Evolutionary conservation across 1,139 yeast genomes (phyloP).

Genomic region (Protomyces inouyei): DNA sequence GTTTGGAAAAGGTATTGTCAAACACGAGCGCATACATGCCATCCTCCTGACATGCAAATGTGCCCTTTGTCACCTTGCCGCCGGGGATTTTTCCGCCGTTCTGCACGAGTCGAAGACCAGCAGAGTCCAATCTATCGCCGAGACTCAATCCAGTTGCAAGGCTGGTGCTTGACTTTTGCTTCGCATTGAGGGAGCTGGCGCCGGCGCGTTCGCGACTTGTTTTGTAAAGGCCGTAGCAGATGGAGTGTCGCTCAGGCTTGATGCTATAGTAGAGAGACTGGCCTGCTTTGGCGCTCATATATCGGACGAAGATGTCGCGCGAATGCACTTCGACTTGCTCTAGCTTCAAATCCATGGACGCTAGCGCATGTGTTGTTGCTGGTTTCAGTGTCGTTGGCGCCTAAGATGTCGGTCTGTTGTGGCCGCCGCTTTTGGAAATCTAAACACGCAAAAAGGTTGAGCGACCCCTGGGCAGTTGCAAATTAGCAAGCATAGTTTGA

Average conservation of each 20-base stretch:
- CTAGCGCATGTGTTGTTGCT: background rate
- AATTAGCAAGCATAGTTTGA: too few species aligned
- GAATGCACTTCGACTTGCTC: slow-evolving; percentile 87
- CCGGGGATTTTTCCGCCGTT: slow-evolving; percentile 37
- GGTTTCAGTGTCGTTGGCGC: background rate
- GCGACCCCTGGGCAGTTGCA: too few species aligned
- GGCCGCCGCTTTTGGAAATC: background rate
- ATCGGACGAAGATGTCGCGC: slow-evolving; percentile 78
- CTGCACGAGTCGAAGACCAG: slow-evolving; percentile 15
- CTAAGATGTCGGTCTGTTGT: background rate
- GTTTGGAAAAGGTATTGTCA: slow-evolving; percentile 87
- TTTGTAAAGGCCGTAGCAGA: slow-evolving; percentile 36
- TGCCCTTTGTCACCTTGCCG: slow-evolving; percentile 47
- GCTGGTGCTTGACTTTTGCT: background rate
- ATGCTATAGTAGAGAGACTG: slow-evolving; percentile 70
- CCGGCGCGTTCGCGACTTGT: background rate
- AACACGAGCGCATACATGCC: slow-evolving; percentile 82
- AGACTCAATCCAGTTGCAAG: slow-evolving; percentile 1
- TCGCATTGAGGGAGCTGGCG: background rate
- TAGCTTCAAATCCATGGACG: slow-evolving; percentile 9
- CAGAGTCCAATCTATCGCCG: slow-evolving; percentile 16
- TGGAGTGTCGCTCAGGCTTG: slow-evolving; percentile 75
- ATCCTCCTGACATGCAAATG: slow-evolving; percentile 31
- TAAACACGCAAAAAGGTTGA: background rate
- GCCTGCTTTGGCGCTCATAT: slow-evolving; percentile 74